Evolutionary conservation across 257 asterid genomes (phyloP).

Genomic region (Solanum tacnaense): DNA sequence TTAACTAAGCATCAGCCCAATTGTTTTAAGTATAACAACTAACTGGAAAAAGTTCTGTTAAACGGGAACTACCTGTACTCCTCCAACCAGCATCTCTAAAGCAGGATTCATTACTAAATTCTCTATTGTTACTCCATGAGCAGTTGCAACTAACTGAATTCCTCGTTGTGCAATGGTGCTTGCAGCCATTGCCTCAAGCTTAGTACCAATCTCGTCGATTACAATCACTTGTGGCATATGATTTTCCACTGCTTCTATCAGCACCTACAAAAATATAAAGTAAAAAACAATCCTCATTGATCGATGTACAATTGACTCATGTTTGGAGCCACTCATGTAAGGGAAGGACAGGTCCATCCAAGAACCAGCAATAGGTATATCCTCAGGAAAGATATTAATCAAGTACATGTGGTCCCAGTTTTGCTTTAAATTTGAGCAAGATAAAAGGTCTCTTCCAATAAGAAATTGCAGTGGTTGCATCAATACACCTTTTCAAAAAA

Average conservation of each 20-base stretch:
- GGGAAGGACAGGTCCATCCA: neutral
- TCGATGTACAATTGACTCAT: neutral
- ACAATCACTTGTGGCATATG: conserved; percentile 99
- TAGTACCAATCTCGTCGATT: conserved; percentile 94
- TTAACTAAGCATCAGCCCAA: neutral
- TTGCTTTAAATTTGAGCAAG: neutral
- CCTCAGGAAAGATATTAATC: neutral
- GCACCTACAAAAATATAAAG: conserved; percentile 40
- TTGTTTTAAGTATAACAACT: neutral
- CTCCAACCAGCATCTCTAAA: conserved; percentile 96
- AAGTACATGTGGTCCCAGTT: neutral
- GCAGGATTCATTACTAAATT: conserved; percentile 94
- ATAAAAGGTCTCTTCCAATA: neutral
- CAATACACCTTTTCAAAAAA: neutral
- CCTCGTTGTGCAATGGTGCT: conserved; percentile 99
- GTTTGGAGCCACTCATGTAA: neutral
- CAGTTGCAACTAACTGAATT: conserved; percentile 96
- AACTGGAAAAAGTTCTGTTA: neutral
- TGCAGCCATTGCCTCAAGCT: conserved; percentile 95
- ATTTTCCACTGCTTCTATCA: conserved; percentile 97
- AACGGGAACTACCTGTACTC: conserved; percentile 65
- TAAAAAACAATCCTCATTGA: neutral
- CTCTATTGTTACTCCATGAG: conserved; percentile 93
- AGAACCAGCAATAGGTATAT: neutral
- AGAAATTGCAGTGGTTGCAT: neutral